Conservation (phyloP, 2,329 filamentous ascomycete genomes). For the Aspergillus viridinutans region DNA sequence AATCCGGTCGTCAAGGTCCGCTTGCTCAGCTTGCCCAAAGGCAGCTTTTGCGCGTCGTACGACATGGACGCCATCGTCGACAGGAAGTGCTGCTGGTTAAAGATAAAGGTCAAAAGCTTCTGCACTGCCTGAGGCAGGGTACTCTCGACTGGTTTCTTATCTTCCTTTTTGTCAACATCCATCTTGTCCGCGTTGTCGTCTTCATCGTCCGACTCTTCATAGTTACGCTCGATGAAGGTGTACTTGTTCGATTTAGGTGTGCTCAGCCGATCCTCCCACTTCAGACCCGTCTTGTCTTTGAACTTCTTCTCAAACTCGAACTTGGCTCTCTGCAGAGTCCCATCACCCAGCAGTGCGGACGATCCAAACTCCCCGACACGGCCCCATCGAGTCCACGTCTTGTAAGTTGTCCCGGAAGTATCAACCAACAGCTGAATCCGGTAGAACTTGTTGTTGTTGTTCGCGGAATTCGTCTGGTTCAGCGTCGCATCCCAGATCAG, state of each 20-base stretch:
- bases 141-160: conserved; percentile 47
- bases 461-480: conserved; percentile 68
- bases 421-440: conserved; percentile 59
- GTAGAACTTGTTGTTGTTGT: conserved; percentile 84
- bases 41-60: conserved; percentile 62
- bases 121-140: conserved; percentile 59
- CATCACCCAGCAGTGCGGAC: conserved; percentile 37
- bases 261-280: conserved; percentile 46
- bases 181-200: conserved; percentile 34
- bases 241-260: conserved; percentile 59
- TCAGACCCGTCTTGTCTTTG: conserved; percentile 52
- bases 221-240: conserved; percentile 74
- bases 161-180: conserved; percentile 33
- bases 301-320: conserved; percentile 53
- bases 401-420: conserved; percentile 36
- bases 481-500: conserved; percentile 74
- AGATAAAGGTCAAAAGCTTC: conserved; percentile 73
- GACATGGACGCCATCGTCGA: conserved; percentile 45
- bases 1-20: conserved; percentile 71
- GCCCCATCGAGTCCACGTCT: conserved; percentile 76
- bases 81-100: conserved; percentile 70
- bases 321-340: conserved; percentile 38
- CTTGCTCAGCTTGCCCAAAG: conserved; percentile 79
- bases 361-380: conserved; percentile 60
- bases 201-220: conserved; percentile 55